These are phyloP conservation scores for Rhizopogon sp. DNA, from an alignment of 768 basidiomycete species.

Conservation along the genomic window DNA sequence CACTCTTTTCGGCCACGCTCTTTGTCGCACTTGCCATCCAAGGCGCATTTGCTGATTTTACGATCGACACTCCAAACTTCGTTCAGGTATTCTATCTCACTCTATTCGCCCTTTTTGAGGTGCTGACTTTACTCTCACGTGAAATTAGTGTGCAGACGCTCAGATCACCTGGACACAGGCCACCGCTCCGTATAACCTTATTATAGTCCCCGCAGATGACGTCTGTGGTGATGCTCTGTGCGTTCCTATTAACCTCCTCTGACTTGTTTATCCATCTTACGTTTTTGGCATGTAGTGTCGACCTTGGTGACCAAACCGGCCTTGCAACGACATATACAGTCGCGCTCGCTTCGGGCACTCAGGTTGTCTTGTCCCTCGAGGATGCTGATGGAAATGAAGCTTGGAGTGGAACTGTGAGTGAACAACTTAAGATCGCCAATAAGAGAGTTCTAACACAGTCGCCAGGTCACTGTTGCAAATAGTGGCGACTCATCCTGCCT, in stretches of 20 bases:
- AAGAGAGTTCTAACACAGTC: not conserved
- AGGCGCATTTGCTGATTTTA: slow-evolving; percentile 49
- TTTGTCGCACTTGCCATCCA: slow-evolving; percentile 50
- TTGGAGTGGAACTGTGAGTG: slow-evolving; percentile 59
- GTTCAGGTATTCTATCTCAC: slow-evolving; percentile 38
- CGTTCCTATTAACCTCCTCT: slow-evolving; percentile 16
- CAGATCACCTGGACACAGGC: slow-evolving; percentile 48
- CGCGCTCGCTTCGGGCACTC: slow-evolving; percentile 40
- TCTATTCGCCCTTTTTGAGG: not conserved
- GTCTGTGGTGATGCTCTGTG: slow-evolving; percentile 60
- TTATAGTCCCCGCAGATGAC: slow-evolving; percentile 46
- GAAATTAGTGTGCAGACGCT: slow-evolving; percentile 45
- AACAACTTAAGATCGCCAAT: not conserved
- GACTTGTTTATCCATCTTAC: slow-evolving; percentile 5
- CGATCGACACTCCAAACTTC: slow-evolving; percentile 45
- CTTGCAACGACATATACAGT: slow-evolving; percentile 37
- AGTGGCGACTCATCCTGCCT: slow-evolving; percentile 37
- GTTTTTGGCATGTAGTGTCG: slow-evolving; percentile 35
- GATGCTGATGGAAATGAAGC: slow-evolving; percentile 54
- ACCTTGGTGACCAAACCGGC: slow-evolving; percentile 51
- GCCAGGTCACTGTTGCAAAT: slow-evolving; percentile 30
- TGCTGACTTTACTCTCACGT: slow-evolving; percentile 1
- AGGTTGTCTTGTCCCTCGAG: slow-evolving; percentile 47
- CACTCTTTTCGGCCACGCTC: slow-evolving; percentile 73
- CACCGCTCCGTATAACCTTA: slow-evolving; percentile 51